phyloP scores from a whole-genome alignment of 164 flowering plant species.

The Umbellularia californica region DNA sequence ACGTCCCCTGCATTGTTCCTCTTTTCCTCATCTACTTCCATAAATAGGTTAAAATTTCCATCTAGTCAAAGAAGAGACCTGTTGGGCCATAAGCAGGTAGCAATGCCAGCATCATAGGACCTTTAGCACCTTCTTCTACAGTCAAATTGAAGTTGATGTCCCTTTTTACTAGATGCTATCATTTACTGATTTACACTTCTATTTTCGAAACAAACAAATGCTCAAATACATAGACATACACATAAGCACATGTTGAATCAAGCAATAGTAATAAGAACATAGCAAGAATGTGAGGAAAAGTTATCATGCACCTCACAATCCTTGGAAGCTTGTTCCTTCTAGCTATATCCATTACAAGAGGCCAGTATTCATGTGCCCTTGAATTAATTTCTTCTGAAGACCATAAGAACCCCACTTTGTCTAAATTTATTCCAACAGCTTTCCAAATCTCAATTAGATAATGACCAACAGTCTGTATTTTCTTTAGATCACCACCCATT shows the following conservation, averaged over 20 bases:
- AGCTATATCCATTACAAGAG: constrained; percentile 92
- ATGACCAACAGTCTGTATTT: constrained; percentile 78
- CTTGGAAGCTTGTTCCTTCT: constrained; percentile 78
- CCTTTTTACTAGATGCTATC: background rate
- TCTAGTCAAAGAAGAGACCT: no score
- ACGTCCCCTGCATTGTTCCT: no score
- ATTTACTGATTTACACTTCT: background rate
- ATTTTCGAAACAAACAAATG: background rate
- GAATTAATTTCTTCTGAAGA: constrained; percentile 85
- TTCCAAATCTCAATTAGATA: constrained; percentile 94
- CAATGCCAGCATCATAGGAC: no score
- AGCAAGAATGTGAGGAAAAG: background rate
- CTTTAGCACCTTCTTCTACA: no score
- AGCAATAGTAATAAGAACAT: background rate
- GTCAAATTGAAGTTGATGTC: no score
- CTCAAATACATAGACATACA: background rate
- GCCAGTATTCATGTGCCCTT: constrained; percentile 82
- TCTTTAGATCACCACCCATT: constrained; percentile 97
- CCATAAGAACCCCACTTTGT: constrained; percentile 87
- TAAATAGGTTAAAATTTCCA: no score
- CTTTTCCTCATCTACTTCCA: no score
- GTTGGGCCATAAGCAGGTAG: no score
- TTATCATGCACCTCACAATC: constrained; percentile 32
- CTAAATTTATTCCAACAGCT: constrained; percentile 85
- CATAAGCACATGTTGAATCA: background rate